These are phyloP conservation scores for Sequoiadendron giganteum DNA, from an alignment of 75 land plant genomes.

Conservation along the genomic window DNA sequence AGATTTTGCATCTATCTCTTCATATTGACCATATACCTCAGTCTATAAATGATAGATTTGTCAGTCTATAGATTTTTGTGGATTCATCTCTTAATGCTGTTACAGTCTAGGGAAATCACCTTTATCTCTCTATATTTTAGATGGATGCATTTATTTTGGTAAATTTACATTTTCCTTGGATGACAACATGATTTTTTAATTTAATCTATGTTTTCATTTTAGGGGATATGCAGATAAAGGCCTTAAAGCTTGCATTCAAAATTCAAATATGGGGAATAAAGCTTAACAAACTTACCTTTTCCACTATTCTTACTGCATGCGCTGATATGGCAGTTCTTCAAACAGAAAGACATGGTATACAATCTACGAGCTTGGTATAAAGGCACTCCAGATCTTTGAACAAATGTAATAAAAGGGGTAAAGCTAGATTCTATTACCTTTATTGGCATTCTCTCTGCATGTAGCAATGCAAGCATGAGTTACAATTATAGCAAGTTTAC, in stretches of 20 bases:
- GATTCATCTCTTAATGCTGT: too few relatives aligned
- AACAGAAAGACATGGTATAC: constrained; percentile 7
- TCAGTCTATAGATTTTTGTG: too few relatives aligned
- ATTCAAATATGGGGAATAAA: neutral
- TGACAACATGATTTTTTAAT: too few relatives aligned
- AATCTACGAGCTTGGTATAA: constrained; percentile 2
- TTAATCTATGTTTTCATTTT: too few relatives aligned
- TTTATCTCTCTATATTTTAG: too few relatives aligned
- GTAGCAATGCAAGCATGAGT: constrained; percentile 5
- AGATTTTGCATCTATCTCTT: too few relatives aligned
- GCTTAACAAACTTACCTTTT: constrained; percentile 7
- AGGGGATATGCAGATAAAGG: neutral
- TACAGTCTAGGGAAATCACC: too few relatives aligned
- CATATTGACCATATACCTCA: too few relatives aligned
- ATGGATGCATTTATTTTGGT: too few relatives aligned
- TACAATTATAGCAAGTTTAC: too few relatives aligned
- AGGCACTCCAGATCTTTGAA: constrained; percentile 6
- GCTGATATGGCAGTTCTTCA: constrained; percentile 7
- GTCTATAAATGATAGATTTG: too few relatives aligned
- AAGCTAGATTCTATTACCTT: constrained; percentile 8
- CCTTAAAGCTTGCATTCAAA: neutral
- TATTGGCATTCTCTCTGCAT: neutral
- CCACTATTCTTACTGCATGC: constrained; percentile 2
- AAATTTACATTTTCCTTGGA: too few relatives aligned
- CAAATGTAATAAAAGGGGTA: constrained; percentile 8